Percentiles rank a stretch among this genome's conserved stretches.
Evolutionary conservation across 2,329 filamentous ascomycete species (phyloP).

Genomic region (Alternaria arbusti): DNA sequence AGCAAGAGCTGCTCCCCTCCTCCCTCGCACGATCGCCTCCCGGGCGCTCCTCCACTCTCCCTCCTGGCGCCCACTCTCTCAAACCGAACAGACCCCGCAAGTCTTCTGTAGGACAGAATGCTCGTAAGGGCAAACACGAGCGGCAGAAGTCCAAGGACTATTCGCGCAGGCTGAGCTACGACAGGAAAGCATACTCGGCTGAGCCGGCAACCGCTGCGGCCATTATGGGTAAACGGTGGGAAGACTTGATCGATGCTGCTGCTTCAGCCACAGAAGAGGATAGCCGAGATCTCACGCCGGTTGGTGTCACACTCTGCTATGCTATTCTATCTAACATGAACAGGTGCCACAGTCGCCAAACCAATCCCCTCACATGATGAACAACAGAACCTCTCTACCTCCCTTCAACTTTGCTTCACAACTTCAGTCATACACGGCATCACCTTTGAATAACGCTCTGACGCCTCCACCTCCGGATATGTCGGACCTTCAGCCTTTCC

Average conservation of each 20-base stretch:
- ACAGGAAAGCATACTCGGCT: conserved; percentile 83
- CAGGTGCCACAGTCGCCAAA: conserved; percentile 59
- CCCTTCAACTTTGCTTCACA: conserved; percentile 56
- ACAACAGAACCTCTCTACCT: conserved; percentile 66
- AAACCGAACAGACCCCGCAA: conserved; percentile 79
- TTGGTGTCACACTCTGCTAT: conserved; percentile 57
- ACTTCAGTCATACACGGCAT: conserved; percentile 79
- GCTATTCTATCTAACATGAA: conserved; percentile 25
- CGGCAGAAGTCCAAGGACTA: conserved; percentile 79
- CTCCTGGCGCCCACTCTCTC: conserved; percentile 77
- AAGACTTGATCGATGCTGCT: conserved; percentile 93
- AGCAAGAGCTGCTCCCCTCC: conserved; percentile 80
- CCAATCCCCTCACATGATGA: conserved; percentile 57
- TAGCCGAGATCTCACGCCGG: conserved; percentile 83
- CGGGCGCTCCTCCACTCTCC: conserved; percentile 85
- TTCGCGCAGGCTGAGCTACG: conserved; percentile 73
- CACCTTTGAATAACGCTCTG: conserved; percentile 86
- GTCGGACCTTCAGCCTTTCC: conserved; percentile 71
- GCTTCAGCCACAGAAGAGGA: conserved; percentile 93
- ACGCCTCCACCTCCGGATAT: conserved; percentile 72
- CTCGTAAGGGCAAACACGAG: conserved; percentile 78
- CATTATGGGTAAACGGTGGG: conserved; percentile 86
- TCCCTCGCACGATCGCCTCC: conserved; percentile 82
- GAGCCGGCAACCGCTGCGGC: conserved; percentile 78
- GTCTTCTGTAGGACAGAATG: conserved; percentile 82